phyloP scores from a whole-genome alignment of 2,329 filamentous ascomycete genomes.

The Esteya vermicola region DNA sequence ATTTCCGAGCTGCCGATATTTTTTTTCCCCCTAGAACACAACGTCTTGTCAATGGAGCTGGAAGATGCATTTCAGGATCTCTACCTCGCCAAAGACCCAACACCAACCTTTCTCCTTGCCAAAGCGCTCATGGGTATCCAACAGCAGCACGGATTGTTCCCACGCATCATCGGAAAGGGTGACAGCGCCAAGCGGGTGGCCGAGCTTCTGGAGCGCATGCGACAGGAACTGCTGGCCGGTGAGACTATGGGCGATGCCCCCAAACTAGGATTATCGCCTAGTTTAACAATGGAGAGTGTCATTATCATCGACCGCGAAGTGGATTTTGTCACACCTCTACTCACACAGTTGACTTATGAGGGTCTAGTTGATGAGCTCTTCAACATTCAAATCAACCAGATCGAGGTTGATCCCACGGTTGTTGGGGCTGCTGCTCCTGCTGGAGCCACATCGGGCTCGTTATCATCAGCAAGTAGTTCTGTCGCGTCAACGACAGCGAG shows the following conservation, averaged over 20 bases:
- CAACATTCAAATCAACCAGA: slow-evolving; percentile 81
- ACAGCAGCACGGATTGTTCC: slow-evolving; percentile 82
- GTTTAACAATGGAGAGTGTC: slow-evolving; percentile 74
- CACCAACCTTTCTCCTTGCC: slow-evolving; percentile 75
- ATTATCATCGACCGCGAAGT: slow-evolving; percentile 94
- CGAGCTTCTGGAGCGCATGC: slow-evolving; percentile 79
- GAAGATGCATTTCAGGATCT: slow-evolving; percentile 77
- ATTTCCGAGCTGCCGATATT: slow-evolving; percentile 76
- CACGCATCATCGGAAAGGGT: slow-evolving; percentile 86
- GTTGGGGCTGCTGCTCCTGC: slow-evolving; percentile 43
- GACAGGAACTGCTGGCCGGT: slow-evolving; percentile 71
- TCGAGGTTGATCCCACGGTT: slow-evolving; percentile 82
- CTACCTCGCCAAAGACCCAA: slow-evolving; percentile 82
- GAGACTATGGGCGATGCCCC: slow-evolving; percentile 53
- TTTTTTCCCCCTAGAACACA: slow-evolving; percentile 84
- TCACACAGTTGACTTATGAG: slow-evolving; percentile 94
- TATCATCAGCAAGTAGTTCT: no score
- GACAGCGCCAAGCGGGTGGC: slow-evolving; percentile 84
- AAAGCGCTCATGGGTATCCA: slow-evolving; percentile 92
- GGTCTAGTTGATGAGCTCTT: slow-evolving; percentile 90
- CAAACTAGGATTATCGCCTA: slow-evolving; percentile 63
- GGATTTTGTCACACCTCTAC: slow-evolving; percentile 79
- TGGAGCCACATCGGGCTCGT: slow-evolving; percentile 24
- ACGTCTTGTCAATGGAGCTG: slow-evolving; percentile 81
- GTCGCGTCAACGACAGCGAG: slow-evolving; percentile 38